Base-by-base conservation (phyloP, 306 rosid species). In the Bauhinia variegata region DNA sequence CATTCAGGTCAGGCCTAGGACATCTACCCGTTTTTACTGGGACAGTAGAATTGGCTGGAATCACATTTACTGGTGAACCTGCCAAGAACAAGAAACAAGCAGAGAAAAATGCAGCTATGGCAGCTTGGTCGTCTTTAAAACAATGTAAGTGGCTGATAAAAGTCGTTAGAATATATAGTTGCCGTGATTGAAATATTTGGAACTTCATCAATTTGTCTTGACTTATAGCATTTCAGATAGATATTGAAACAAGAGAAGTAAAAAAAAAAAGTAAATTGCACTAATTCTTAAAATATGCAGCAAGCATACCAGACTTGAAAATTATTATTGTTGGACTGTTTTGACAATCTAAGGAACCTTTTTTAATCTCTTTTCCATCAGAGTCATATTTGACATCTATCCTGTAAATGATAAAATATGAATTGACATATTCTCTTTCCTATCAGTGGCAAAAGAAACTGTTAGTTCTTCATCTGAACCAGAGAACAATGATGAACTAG, bases 41-140 rank as follows among this genome's bases (percentile, higher is more conserved):
- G 77, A 85, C 82, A 0, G 99, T 95, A 16, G 97, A 95, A 76
- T 84, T 95, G 74, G 99, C 97, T 23, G 95, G 95, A 56, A 91
- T 95, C 63, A 90, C 79, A 34, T 95, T 95, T 72, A 95, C 97
- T 0, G 99, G 99, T 4, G 99, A 95, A 39, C 87, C 90, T 74
- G 99, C 99, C 47, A 95, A 95, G 92, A 95, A 87, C 54, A 95
- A 95, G 74, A 95, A 95, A 67, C 99, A 95, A 67, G 99, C 99
- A 3, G 99, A 95, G 85, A 95, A 95, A 78, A 95, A 95, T 85
- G 99, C 99, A 10, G 99, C 99, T 52, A 88, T 95, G 99, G 97
- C 99, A 53, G 97, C 99, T 59, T 95, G 99, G 99, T 90, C 99
- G 6, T 84, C 95, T 70, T 76, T 95, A 68, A 95, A 95, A 79